Conservation (phyloP, 225 moss, liverwort and hornwort genomes). For the Lunularia cruciata region DNA sequence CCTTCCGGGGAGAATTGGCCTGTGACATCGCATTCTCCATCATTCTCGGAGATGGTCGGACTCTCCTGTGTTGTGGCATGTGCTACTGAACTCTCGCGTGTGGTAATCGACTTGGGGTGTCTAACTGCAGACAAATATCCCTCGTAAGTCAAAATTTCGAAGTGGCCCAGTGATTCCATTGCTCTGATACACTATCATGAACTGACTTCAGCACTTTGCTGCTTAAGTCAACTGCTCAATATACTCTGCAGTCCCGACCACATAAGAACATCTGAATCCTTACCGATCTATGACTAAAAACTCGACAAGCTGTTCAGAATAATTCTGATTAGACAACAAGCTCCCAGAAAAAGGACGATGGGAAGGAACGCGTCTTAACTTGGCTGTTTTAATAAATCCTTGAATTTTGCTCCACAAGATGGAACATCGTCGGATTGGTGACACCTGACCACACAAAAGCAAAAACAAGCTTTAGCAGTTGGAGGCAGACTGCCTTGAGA, state of each 20-base stretch:
- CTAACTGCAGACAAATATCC: neutral
- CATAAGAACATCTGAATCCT: too few relatives aligned
- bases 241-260: too few relatives aligned
- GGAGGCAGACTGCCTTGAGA: too few relatives aligned
- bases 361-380: constrained; percentile 18
- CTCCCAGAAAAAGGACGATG: neutral
- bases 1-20: constrained; percentile 52
- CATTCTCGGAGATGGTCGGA: constrained; percentile 5
- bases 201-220: neutral
- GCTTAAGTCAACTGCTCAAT: neutral
- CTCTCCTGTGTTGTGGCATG: neutral
- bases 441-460: neutral
- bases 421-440: too few relatives aligned
- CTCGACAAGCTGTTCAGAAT: too few relatives aligned
- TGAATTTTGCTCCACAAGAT: neutral
- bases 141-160: neutral
- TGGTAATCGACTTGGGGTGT: neutral
- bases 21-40: neutral
- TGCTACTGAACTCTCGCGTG: neutral
- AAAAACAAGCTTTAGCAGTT: neutral
- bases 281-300: too few relatives aligned
- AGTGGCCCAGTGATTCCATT: too few relatives aligned
- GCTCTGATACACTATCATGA: too few relatives aligned
- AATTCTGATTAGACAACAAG: neutral
- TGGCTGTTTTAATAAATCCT: neutral